These are phyloP conservation scores for Jamesozyma gamospora DNA, from an alignment of 805 yeast species.

Conservation along the genomic window DNA sequence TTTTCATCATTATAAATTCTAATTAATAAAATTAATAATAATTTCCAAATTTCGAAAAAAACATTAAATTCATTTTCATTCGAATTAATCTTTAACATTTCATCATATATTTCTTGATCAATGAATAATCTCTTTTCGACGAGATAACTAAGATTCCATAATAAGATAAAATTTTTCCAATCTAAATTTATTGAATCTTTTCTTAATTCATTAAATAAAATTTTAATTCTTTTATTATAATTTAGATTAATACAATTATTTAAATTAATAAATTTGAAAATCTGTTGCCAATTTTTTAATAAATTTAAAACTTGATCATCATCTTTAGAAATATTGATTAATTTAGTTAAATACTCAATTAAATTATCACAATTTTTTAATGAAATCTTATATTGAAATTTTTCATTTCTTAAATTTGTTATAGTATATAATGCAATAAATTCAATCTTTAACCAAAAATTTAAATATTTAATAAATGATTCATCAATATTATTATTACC, in stretches of 20 bases:
- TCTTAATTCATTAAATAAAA: conserved; percentile 6
- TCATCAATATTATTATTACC: conserved; percentile 3
- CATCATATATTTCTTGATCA: conserved; percentile 5
- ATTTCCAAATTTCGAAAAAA: conserved; percentile 26
- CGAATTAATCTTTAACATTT: not conserved
- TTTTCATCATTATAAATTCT: conserved; percentile 21
- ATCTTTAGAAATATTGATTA: not conserved
- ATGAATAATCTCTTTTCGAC: conserved; percentile 7
- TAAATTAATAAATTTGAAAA: conserved; percentile 14
- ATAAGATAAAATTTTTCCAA: conserved; percentile 13
- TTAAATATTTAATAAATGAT: conserved; percentile 3
- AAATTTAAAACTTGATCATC: not conserved
- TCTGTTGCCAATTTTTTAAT: conserved; percentile 10
- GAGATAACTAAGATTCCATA: conserved; percentile 11
- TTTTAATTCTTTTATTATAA: conserved; percentile 6
- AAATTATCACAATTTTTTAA: conserved; percentile 17
- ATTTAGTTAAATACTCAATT: conserved; percentile 5
- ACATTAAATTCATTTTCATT: conserved; percentile 8
- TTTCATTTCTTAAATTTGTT: conserved; percentile 11
- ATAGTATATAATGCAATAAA: conserved; percentile 14
- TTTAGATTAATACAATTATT: conserved; percentile 8
- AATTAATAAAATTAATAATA: conserved; percentile 14
- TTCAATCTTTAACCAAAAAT: conserved; percentile 17
- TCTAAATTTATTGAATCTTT: not conserved
- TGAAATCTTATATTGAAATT: conserved; percentile 18